Percentiles rank a stretch among this genome's conserved stretches.
phyloP scores from a whole-genome alignment of 2,329 filamentous ascomycete species.

The Neurospora sp. region DNA sequence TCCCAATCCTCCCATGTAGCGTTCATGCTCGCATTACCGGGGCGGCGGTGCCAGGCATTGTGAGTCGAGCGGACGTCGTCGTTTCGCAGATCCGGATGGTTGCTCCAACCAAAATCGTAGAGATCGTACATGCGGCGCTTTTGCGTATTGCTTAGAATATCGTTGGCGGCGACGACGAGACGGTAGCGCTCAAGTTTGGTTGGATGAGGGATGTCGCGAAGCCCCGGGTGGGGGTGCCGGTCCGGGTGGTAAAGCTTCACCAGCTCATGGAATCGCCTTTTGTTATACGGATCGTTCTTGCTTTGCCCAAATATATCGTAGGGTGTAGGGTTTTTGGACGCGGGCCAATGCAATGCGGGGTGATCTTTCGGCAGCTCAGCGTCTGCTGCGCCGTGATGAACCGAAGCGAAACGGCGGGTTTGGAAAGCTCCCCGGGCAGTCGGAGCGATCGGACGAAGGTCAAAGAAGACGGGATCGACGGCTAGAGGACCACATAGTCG shows the following conservation, averaged over 20 bases:
- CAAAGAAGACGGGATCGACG: background rate
- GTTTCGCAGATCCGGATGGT: slow-evolving; percentile 43
- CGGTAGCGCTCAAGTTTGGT: slow-evolving; percentile 80
- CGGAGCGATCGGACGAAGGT: background rate
- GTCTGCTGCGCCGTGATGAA: slow-evolving; percentile 5
- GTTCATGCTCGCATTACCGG: slow-evolving; percentile 50
- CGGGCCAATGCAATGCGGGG: slow-evolving; percentile 34
- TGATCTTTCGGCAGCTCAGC: background rate
- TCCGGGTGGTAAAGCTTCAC: slow-evolving; percentile 97
- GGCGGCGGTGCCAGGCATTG: slow-evolving; percentile 36
- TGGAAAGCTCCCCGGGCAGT: background rate
- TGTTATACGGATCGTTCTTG: slow-evolving; percentile 60
- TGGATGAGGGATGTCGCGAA: slow-evolving; percentile 42
- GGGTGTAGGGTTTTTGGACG: slow-evolving; percentile 54
- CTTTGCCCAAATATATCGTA: slow-evolving; percentile 72
- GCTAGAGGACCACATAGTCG: background rate
- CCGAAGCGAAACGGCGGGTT: slow-evolving; percentile 13
- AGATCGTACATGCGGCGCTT: slow-evolving; percentile 76
- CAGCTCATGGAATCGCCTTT: slow-evolving; percentile 76
- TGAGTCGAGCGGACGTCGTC: slow-evolving; percentile 28
- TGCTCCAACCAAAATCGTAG: slow-evolving; percentile 71
- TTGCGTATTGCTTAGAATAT: slow-evolving; percentile 71
- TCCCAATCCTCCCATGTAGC: slow-evolving; percentile 99
- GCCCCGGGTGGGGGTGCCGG: slow-evolving; percentile 34
- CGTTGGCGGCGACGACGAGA: slow-evolving; percentile 77